Conservation (phyloP, 202 grass and related monocot genomes). For the Bolboschoenoplectus hybrid region DNA sequence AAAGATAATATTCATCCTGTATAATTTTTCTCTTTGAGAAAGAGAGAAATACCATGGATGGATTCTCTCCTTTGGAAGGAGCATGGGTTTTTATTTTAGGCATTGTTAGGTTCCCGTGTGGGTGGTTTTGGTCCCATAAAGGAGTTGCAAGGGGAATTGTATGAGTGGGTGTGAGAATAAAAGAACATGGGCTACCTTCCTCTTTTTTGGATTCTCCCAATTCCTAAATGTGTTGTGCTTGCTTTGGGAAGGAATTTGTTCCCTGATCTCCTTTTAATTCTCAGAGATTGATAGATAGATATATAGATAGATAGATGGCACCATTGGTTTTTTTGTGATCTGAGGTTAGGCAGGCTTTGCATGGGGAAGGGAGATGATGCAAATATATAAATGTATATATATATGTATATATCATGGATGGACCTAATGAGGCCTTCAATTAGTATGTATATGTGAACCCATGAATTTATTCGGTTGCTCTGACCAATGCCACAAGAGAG, state of each 20-base stretch:
- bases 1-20: slow-evolving; percentile 42
- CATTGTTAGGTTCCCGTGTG: slow-evolving; percentile 58
- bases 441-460: neutral
- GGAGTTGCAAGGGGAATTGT: slow-evolving; percentile 66
- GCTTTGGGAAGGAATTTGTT: slow-evolving; percentile 57
- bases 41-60: slow-evolving; percentile 36
- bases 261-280: slow-evolving; percentile 44
- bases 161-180: slow-evolving; percentile 74
- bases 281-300: neutral
- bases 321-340: slow-evolving; percentile 25
- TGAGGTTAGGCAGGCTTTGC: slow-evolving; percentile 36
- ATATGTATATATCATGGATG: neutral
- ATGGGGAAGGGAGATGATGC: neutral
- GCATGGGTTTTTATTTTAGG: slow-evolving; percentile 15
- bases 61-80: slow-evolving; percentile 34
- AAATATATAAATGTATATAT: neutral
- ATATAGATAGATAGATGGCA: neutral
- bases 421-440: slow-evolving; percentile 8
- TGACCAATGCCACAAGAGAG: neutral
- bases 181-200: slow-evolving; percentile 51
- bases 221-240: slow-evolving; percentile 42
- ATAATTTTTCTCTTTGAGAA: slow-evolving; percentile 38
- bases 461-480: neutral
- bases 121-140: slow-evolving; percentile 69
- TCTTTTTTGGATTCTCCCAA: slow-evolving; percentile 69